These are phyloP conservation scores for Incumbomyces delicatus DNA, from an alignment of 2,329 filamentous ascomycete species.

Conservation along the genomic window DNA sequence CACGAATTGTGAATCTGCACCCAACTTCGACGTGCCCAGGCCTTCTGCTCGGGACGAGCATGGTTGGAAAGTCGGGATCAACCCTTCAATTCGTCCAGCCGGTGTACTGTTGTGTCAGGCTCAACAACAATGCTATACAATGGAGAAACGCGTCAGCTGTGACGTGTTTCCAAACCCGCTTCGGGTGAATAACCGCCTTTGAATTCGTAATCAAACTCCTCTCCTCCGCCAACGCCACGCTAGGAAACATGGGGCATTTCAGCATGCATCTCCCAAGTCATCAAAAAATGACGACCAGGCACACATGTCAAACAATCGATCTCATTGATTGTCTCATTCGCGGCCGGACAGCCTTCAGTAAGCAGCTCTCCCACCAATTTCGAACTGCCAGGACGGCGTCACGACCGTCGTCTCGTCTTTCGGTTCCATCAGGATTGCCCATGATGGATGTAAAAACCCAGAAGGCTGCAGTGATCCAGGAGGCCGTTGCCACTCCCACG, in stretches of 20 bases:
- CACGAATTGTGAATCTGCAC: too few species aligned
- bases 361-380: constrained; percentile 52
- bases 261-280: constrained; percentile 9
- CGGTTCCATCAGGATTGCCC: constrained; percentile 52
- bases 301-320: constrained; percentile 1
- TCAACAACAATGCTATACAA: too few species aligned
- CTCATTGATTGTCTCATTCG: constrained; percentile 1
- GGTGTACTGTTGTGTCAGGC: too few species aligned
- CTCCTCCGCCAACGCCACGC: constrained; percentile 6
- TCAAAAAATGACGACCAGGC: neutral
- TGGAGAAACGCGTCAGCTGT: neutral
- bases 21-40: too few species aligned
- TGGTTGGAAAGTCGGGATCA: too few species aligned
- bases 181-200: neutral
- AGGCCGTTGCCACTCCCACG: constrained; percentile 45
- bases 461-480: constrained; percentile 52
- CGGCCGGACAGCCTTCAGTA: constrained; percentile 31
- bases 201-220: neutral
- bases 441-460: constrained; percentile 53
- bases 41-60: too few species aligned
- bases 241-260: neutral
- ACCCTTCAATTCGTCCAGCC: too few species aligned
- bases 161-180: too few species aligned
- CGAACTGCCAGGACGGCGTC: constrained; percentile 50
- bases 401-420: constrained; percentile 51